Conservation (phyloP, 805 yeast genomes). For the Ogataea methanolica region DNA sequence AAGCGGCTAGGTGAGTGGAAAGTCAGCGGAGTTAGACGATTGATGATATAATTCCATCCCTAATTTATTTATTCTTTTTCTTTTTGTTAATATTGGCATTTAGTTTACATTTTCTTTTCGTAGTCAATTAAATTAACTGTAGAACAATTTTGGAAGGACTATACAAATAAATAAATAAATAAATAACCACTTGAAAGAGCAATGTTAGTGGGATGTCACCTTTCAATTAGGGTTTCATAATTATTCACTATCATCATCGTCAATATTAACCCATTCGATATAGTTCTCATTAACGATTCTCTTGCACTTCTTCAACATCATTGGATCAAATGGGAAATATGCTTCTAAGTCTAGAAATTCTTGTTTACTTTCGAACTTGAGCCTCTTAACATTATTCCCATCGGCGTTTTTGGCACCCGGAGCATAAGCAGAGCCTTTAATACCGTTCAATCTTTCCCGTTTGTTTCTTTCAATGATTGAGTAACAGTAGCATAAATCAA, state of each 20-base stretch:
- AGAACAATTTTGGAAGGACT: neutral
- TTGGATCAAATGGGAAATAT: constrained; percentile 96
- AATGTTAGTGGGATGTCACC: too few species aligned
- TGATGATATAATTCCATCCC: constrained; percentile 48
- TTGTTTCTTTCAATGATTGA: constrained; percentile 89
- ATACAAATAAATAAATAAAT: too few species aligned
- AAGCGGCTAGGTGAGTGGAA: constrained; percentile 59
- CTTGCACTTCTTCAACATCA: constrained; percentile 63
- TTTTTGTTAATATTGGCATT: neutral
- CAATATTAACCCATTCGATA: constrained; percentile 82
- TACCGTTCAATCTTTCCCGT: constrained; percentile 54
- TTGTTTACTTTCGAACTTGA: constrained; percentile 42
- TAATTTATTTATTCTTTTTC: neutral
- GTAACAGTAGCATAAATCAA: constrained; percentile 88
- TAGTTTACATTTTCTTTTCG: neutral
- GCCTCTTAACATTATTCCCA: constrained; percentile 1
- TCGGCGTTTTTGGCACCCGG: neutral
- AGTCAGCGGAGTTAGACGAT: constrained; percentile 66
- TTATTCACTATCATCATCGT: constrained; percentile 36
- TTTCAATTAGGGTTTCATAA: neutral
- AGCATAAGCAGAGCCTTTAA: constrained; percentile 24
- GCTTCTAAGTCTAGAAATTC: constrained; percentile 87
- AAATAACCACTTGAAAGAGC: too few species aligned
- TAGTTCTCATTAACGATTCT: constrained; percentile 49
- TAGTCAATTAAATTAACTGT: neutral